A percentile compares a stretch with the other conserved stretches of the same genome.
Evolutionary conservation across 2,329 filamentous ascomycete species (phyloP).

Genomic region (Trichoderma koningiopsis): DNA sequence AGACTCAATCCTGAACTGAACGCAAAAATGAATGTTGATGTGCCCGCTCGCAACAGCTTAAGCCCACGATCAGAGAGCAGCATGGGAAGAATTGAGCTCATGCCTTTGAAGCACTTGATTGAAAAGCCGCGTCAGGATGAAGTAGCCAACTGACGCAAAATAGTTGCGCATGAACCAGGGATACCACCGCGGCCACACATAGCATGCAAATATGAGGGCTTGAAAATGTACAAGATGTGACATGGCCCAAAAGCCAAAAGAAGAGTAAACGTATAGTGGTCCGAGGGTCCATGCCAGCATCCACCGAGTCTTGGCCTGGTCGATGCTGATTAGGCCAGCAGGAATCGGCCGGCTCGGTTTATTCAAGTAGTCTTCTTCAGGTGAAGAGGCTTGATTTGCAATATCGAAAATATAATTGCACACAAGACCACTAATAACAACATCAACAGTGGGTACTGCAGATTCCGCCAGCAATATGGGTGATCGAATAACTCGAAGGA

Average conservation of each 20-base stretch:
- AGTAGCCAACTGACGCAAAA: not conserved
- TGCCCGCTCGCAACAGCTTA: not conserved
- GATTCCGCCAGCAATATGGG: not conserved
- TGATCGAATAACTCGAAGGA: not conserved
- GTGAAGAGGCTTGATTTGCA: not conserved
- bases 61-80: not conserved
- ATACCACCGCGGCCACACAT: not conserved
- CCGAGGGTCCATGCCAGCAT: not conserved
- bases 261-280: not conserved
- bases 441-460: not conserved
- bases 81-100: not conserved
- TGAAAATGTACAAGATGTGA: not conserved
- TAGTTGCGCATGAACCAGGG: not conserved
- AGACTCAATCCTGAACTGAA: not conserved
- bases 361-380: not conserved
- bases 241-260: not conserved
- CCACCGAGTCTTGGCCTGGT: not conserved
- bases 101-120: not conserved
- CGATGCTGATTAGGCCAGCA: not conserved
- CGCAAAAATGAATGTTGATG: not conserved
- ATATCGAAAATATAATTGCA: not conserved
- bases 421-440: not conserved
- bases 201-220: not conserved
- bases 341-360: not conserved
- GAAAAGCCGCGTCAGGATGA: not conserved